phyloP scores from a whole-genome alignment of 1,284 basidiomycete genomes.

The Porodaedalea pini region DNA sequence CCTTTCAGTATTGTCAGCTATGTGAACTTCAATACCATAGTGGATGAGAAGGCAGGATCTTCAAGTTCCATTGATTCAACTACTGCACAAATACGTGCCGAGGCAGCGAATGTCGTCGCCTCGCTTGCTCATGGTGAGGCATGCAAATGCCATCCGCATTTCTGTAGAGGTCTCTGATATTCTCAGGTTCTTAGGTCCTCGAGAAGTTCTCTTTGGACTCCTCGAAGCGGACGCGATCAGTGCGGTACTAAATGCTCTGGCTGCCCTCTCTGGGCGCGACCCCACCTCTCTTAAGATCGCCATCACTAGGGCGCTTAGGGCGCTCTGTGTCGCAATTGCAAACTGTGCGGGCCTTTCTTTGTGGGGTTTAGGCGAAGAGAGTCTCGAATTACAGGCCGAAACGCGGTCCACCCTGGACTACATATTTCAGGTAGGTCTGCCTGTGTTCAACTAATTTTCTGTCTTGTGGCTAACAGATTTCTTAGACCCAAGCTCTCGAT shows the following conservation, averaged over 20 bases:
- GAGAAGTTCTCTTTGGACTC: conserved; percentile 54
- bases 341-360: conserved; percentile 55
- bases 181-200: conserved; percentile 43
- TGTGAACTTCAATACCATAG: conserved; percentile 11
- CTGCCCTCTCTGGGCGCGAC: conserved; percentile 38
- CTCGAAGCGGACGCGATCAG: conserved; percentile 52
- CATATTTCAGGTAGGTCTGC: conserved; percentile 52
- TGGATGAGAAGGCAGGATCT: neutral
- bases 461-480: conserved; percentile 1
- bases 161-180: neutral
- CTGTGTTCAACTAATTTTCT: neutral
- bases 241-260: conserved; percentile 56
- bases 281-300: conserved; percentile 47
- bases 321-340: conserved; percentile 57
- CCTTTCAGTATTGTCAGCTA: conserved; percentile 17
- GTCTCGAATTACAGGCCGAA: conserved; percentile 43
- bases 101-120: conserved; percentile 69
- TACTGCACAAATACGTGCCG: conserved; percentile 52
- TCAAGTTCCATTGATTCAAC: conserved; percentile 29
- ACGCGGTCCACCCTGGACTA: conserved; percentile 54
- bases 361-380: conserved; percentile 54
- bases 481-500: conserved; percentile 56
- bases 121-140: conserved; percentile 63
- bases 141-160: neutral
- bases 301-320: conserved; percentile 57